phyloP scores from a whole-genome alignment of 345 rosid species.

The Pistacia vera region DNA sequence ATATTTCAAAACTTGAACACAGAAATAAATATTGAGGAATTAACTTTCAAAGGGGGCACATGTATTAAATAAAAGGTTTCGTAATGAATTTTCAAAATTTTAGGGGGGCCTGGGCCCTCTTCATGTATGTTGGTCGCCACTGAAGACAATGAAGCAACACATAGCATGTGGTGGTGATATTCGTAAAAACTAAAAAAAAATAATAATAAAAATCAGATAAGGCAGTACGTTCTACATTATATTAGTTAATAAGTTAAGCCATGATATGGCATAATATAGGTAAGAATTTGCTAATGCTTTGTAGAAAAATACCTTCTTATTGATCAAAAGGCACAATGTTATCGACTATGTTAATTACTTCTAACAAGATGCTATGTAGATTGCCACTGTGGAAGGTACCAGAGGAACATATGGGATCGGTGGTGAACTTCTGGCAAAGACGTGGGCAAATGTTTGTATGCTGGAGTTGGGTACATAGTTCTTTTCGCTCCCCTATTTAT shows the following conservation, averaged over 20 bases:
- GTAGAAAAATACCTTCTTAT: background rate
- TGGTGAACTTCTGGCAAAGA: conserved; percentile 97
- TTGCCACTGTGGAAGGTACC: conserved; percentile 96
- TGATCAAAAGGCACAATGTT: background rate
- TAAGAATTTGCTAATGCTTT: conserved; percentile 4
- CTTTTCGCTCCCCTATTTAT: background rate
- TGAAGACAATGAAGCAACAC: background rate
- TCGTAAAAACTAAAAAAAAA: background rate
- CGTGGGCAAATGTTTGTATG: conserved; percentile 97
- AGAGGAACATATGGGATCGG: conserved; percentile 91
- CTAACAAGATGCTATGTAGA: conserved; percentile 41
- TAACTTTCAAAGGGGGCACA: too few relatives aligned
- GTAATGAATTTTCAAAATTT: too few relatives aligned
- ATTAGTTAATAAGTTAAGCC: background rate
- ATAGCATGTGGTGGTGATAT: too few relatives aligned
- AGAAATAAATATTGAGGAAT: too few relatives aligned
- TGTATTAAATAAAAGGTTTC: too few relatives aligned
- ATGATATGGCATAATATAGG: conserved; percentile 10
- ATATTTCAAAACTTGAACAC: too few relatives aligned
- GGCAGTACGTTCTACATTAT: background rate
- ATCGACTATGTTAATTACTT: background rate
- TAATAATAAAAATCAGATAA: background rate
- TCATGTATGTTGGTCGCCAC: too few relatives aligned
- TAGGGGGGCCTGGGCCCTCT: too few relatives aligned
- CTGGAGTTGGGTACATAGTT: conserved; percentile 68